phyloP scores from a whole-genome alignment of 176 grass and related monocot genomes.

The Carex cristatella region DNA sequence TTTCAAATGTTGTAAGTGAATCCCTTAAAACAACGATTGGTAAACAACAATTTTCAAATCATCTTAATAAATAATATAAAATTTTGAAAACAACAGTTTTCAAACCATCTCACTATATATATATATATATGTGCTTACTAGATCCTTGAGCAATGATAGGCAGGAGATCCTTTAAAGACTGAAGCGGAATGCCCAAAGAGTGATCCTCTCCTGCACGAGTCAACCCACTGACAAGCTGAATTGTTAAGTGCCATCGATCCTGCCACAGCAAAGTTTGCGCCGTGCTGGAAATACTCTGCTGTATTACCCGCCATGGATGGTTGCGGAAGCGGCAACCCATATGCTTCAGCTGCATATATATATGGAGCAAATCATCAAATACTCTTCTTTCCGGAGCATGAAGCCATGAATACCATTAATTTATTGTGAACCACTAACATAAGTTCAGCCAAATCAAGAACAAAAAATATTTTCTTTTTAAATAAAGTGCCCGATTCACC shows the following conservation, averaged over 20 bases:
- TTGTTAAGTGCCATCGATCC: background rate
- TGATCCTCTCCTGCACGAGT: background rate
- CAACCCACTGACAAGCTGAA: background rate
- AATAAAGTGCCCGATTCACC: too few species aligned
- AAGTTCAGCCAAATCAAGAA: too few species aligned
- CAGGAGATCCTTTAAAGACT: slow-evolving; percentile 15
- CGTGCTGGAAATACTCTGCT: background rate
- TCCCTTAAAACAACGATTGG: too few species aligned
- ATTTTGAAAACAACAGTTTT: too few species aligned
- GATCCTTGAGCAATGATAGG: slow-evolving; percentile 19
- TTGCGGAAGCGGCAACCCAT: background rate
- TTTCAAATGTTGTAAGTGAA: too few species aligned
- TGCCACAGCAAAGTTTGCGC: background rate
- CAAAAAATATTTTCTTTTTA: too few species aligned
- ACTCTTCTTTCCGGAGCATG: too few species aligned
- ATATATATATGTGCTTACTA: background rate
- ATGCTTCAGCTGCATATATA: background rate
- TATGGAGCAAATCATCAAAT: background rate
- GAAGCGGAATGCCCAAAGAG: background rate
- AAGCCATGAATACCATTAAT: too few species aligned
- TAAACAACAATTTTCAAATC: too few species aligned
- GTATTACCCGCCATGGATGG: background rate
- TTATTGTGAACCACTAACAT: too few species aligned
- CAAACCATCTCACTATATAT: too few species aligned
- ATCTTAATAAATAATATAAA: too few species aligned